Evolutionary conservation across 495 filamentous ascomycete genomes (phyloP).

Genomic region (Penicillium waksmanii): DNA sequence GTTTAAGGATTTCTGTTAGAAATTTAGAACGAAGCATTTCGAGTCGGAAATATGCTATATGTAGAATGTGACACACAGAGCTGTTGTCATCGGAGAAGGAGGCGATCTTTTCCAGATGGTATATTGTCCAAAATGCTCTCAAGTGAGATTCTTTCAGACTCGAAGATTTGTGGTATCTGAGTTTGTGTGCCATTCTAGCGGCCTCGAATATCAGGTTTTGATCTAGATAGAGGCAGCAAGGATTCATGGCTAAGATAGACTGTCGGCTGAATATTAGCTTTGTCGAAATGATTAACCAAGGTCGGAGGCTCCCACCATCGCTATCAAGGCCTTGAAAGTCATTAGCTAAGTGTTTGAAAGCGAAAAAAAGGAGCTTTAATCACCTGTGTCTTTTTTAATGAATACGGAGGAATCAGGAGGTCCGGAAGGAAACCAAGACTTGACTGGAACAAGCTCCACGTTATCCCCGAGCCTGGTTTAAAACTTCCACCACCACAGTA

Average conservation of each 20-base stretch:
- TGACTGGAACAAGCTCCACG: constrained; percentile 38
- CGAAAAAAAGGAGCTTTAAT: background rate
- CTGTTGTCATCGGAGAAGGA: constrained; percentile 33
- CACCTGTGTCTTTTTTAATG: constrained; percentile 17
- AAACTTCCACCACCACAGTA: constrained; percentile 36
- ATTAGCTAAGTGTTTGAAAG: background rate
- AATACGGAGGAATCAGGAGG: constrained; percentile 25
- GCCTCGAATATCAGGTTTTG: constrained; percentile 26
- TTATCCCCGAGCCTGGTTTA: constrained; percentile 35
- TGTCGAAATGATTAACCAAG: background rate
- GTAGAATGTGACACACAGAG: constrained; percentile 30
- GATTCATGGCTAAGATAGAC: constrained; percentile 34
- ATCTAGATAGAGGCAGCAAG: constrained; percentile 38
- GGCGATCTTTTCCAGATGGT: constrained; percentile 37
- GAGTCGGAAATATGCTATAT: too few species aligned
- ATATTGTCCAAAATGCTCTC: constrained; percentile 42
- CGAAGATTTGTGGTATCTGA: background rate
- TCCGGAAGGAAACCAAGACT: constrained; percentile 31
- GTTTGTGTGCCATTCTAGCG: background rate
- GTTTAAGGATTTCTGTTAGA: constrained; percentile 10
- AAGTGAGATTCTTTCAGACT: constrained; percentile 20
- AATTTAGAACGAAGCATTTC: too few species aligned
- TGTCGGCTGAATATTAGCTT: constrained; percentile 3
- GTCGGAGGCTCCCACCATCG: background rate
- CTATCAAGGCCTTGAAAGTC: background rate